Evolutionary conservation across 2,329 filamentous ascomycete genomes (phyloP), one percentile per base, ranked within the genome.

Genomic region (Penicillium capsulatum): DNA sequence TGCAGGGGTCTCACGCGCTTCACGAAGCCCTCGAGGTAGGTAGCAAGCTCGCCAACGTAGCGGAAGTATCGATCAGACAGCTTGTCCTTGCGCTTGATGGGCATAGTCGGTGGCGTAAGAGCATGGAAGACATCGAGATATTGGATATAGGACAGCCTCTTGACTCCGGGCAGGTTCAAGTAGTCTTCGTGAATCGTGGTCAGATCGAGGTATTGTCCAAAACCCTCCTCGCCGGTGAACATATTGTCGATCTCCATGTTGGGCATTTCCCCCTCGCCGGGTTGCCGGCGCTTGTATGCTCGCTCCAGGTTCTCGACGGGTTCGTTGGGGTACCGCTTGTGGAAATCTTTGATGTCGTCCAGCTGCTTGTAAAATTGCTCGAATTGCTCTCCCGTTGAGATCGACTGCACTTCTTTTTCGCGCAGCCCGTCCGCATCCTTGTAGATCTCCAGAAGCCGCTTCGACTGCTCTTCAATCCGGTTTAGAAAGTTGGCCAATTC

Each of bases 211-310:
- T 87, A 98, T 53, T 88, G 84, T 30, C 92, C 92, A 57, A 85
- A 96, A 0, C 84, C 84, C 65, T 98, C 92, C 66, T 98, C 94
- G 46, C 92, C 92, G 0, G 89, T 94, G 66, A 98, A 98, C 72
- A 97, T 84, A 42, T 80, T 81, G 59, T 97, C 91, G 33, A 96
- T 83, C 36, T 90, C 80, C 30, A 79, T 80, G 3, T 77, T 74
- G 40, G 78, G 65, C 1, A 75, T 70, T 32, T 84, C 79, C 34
- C 80, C 78, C 49, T 84, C 82, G 30, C 81, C 80, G 9, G 75
- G 76, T 29, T 75, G 71, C 42, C 76, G 79, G 59, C 81, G 76
- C 64, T 89, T 88, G 72, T 98, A 98, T 24, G 90, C 86, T 53
- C 84, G 80, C 69, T 98, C 94, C 10, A 95, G 80, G 56, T 97